phyloP scores from a whole-genome alignment of 2,329 filamentous ascomycete genomes.

The Exophiala aquamarina region DNA sequence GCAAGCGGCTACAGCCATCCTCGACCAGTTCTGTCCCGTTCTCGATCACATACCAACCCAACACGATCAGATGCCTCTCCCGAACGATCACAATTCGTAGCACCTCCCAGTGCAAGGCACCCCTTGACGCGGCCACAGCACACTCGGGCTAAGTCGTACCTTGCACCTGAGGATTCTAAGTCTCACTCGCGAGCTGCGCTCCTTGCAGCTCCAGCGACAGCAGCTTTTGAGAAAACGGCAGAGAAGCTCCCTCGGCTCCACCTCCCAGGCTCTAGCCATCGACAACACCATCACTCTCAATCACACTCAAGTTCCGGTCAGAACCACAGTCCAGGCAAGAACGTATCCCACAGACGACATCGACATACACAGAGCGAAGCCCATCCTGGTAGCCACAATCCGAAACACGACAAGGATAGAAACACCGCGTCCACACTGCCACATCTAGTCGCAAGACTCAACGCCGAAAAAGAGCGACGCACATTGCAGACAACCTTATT shows the following conservation, averaged over 20 bases:
- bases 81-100: background rate
- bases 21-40: background rate
- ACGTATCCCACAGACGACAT: constrained; percentile 7
- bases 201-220: constrained; percentile 1
- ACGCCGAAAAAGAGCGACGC: constrained; percentile 19
- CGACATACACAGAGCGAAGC: constrained; percentile 20
- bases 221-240: constrained; percentile 17
- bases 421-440: constrained; percentile 11
- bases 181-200: constrained; percentile 5
- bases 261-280: constrained; percentile 18
- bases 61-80: background rate
- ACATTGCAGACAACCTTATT: constrained; percentile 1
- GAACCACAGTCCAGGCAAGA: constrained; percentile 1
- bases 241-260: constrained; percentile 18
- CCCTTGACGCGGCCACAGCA: constrained; percentile 7
- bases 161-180: constrained; percentile 16
- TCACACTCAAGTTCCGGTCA: constrained; percentile 12
- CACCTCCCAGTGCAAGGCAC: background rate
- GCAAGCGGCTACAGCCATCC: background rate
- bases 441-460: constrained; percentile 20
- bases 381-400: constrained; percentile 2
- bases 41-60: constrained; percentile 1
- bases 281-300: constrained; percentile 11
- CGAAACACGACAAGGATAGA: constrained; percentile 10
- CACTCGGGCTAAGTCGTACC: constrained; percentile 16